These are phyloP conservation scores for Sporothrix euskadiensis DNA, from an alignment of 2,329 filamentous ascomycete species.

Conservation along the genomic window DNA sequence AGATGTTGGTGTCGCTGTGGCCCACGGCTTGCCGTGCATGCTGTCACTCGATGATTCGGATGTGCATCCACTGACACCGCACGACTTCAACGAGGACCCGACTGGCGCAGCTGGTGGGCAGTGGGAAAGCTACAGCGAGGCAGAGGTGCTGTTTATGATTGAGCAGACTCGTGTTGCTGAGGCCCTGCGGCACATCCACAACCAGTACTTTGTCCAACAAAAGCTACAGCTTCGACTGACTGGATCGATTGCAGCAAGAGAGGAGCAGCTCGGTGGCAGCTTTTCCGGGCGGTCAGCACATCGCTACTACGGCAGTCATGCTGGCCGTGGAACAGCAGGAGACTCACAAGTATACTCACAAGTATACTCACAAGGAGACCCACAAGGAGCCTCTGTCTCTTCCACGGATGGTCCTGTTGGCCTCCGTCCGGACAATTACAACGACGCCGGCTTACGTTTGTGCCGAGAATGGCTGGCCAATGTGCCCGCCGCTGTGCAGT, in stretches of 20 bases:
- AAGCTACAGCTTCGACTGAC: constrained; percentile 22
- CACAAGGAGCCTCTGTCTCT: background rate
- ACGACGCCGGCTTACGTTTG: constrained; percentile 22
- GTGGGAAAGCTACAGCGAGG: constrained; percentile 21
- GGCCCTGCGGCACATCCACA: constrained; percentile 22
- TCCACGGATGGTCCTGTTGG: background rate
- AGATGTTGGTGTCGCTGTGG: constrained; percentile 29
- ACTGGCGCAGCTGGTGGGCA: background rate
- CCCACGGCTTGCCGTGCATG: constrained; percentile 30
- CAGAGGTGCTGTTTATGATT: constrained; percentile 26
- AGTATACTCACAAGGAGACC: background rate
- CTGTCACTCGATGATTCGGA: constrained; percentile 29
- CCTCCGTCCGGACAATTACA: constrained; percentile 16
- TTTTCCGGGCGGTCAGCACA: background rate
- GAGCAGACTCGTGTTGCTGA: constrained; percentile 24
- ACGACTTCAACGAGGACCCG: constrained; percentile 30
- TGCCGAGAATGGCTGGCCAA: constrained; percentile 16
- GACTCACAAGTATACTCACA: background rate
- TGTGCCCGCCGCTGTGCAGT: constrained; percentile 20
- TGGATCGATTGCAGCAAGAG: constrained; percentile 15
- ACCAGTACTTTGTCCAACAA: constrained; percentile 26
- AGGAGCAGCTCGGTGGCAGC: constrained; percentile 18
- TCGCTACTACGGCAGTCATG: background rate
- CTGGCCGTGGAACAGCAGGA: background rate
- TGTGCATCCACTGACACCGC: constrained; percentile 27